phyloP scores from a whole-genome alignment of 257 asterid species.

The Capsicum chinense region DNA sequence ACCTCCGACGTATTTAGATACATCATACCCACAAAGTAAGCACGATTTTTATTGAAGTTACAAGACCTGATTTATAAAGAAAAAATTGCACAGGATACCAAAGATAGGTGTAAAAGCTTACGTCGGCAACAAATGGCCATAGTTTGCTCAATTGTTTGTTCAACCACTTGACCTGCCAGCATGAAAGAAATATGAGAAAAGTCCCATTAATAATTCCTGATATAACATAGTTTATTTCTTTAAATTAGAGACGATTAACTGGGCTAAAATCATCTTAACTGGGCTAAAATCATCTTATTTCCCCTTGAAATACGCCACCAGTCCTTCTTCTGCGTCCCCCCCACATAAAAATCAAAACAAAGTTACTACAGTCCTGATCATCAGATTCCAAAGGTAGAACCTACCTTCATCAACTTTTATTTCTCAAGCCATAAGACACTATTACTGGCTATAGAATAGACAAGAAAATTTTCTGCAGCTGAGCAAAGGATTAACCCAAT shows the following conservation, averaged over 20 bases:
- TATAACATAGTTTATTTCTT: neutral
- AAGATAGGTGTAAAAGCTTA: conserved; percentile 47
- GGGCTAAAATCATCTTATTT: neutral
- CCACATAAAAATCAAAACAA: neutral
- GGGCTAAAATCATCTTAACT: neutral
- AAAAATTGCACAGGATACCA: neutral
- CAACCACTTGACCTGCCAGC: conserved; percentile 94
- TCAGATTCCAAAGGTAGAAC: neutral
- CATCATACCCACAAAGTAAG: neutral
- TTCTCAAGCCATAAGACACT: neutral
- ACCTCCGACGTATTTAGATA: neutral
- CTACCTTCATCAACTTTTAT: neutral
- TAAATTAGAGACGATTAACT: neutral
- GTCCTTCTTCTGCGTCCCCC: neutral
- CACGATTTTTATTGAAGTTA: neutral
- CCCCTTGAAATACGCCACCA: neutral
- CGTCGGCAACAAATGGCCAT: conserved; percentile 99
- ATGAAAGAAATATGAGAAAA: conserved; percentile 16
- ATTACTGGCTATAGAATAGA: neutral
- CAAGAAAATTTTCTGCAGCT: neutral
- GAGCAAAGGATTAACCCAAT: neutral
- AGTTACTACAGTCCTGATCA: neutral
- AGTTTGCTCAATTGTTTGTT: conserved; percentile 85
- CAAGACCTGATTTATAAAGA: neutral
- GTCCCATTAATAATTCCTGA: neutral